Evolutionary conservation across 192 early-diverging fungal genomes (phyloP), one percentile per base, ranked within the genome.

Genomic region (Haplosporangium gracile): DNA sequence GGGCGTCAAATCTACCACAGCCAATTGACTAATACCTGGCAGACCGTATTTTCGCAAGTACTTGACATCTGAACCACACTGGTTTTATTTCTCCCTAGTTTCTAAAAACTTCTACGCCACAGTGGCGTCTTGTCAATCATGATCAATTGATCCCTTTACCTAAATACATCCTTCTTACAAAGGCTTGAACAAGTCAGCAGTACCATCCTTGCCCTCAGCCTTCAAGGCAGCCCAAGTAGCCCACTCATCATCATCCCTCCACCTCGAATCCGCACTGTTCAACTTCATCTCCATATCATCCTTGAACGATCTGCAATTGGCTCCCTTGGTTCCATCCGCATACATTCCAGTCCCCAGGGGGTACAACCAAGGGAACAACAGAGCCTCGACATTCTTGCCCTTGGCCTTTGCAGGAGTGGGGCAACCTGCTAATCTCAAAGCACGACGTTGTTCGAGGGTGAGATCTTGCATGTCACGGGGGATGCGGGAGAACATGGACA

Each of bases 261-360:
- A 83, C 26, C 82, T 72, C 9, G 82, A 39, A 47, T 83, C 82
- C 13, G 82, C 82, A 69, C 82, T 83, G n/a, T 78, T 83, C 72
- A 83, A 77, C 60, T 83, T 83, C 22, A 83, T 83, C 82, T 83
- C 82, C 82, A 83, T 83, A 57, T 83, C 82, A 9, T 83, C 82
- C 22, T 78, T 51, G 24, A 83, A 83, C 24, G 72, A 78, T 47
- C 82, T 78, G 53, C 82, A 78, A 32, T 83, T 83, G 49, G 76
- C 47, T 4, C 82, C 82, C 63, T 83, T 83, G 51, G 74, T 81
- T 8, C 63, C 82, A 42, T 83, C 82, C 7, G 82, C 82, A 39
- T 78, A 83, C 82, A 83, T 83, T 26, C 82, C 82, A 7, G 82
- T 83, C 39, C 60, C 39, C 16, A 75, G 38, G 3, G 82, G 82